Conservation (phyloP, 768 basidiomycete genomes). For the Mycena indigotica region DNA sequence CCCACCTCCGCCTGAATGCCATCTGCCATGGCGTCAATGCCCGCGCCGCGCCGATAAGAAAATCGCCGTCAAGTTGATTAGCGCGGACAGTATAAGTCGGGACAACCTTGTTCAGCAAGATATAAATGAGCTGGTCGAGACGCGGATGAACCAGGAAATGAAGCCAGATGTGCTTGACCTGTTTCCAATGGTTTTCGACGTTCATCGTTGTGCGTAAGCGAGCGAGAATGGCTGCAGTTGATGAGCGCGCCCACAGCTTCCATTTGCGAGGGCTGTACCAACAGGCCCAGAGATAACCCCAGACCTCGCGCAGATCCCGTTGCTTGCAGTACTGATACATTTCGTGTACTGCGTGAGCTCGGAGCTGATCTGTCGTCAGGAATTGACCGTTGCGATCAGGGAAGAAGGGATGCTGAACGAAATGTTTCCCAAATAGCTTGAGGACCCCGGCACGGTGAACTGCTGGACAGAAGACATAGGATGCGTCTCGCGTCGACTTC, state of each 20-base stretch:
- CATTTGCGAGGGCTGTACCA: constrained; percentile 38
- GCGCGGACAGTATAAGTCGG: constrained; percentile 24
- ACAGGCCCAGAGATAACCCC: constrained; percentile 39
- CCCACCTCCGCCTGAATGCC: constrained; percentile 30
- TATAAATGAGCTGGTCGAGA: constrained; percentile 29
- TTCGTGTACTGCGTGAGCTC: constrained; percentile 29
- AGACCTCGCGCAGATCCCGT: constrained; percentile 34
- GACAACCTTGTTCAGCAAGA: constrained; percentile 30
- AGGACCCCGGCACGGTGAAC: constrained; percentile 29
- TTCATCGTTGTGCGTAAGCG: constrained; percentile 28
- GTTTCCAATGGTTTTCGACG: constrained; percentile 26
- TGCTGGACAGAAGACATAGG: constrained; percentile 33
- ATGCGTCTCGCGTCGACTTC: constrained; percentile 9
- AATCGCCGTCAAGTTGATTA: constrained; percentile 14
- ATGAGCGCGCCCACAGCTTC: constrained; percentile 33
- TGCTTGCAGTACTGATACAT: constrained; percentile 37
- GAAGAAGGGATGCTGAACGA: constrained; percentile 31
- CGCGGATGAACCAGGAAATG: constrained; percentile 21
- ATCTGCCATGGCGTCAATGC: constrained; percentile 27
- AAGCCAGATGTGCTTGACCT: constrained; percentile 26
- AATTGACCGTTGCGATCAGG: constrained; percentile 21
- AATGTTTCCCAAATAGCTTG: constrained; percentile 32
- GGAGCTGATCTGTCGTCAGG: constrained; percentile 26
- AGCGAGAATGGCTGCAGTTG: constrained; percentile 1
- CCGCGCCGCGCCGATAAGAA: constrained; percentile 25